Conservation (phyloP, 139 green algal species). For the Picochlorum sp. region DNA sequence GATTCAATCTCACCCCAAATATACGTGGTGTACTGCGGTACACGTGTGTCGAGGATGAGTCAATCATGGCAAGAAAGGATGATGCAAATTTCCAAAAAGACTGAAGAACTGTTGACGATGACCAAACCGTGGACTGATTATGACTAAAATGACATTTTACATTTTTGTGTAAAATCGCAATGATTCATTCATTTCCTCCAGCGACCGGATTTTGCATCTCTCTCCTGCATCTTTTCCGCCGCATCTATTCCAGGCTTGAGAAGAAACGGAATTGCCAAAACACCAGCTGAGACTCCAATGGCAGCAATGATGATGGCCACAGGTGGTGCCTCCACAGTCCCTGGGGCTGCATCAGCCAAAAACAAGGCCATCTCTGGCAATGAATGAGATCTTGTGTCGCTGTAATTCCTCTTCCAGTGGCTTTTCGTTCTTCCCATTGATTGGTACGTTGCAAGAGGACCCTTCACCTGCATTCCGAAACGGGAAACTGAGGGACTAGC, state of each 20-base stretch:
- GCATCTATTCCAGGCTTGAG: conserved; percentile 25
- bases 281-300: neutral
- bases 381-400: neutral
- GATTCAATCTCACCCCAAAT: too few relatives aligned
- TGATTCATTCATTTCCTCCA: neutral
- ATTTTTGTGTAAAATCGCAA: neutral
- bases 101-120: too few relatives aligned
- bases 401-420: neutral
- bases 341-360: conserved; percentile 6
- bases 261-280: neutral
- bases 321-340: conserved; percentile 18
- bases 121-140: too few relatives aligned
- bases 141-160: too few relatives aligned
- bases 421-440: neutral
- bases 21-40: too few relatives aligned
- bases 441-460: too few relatives aligned
- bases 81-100: too few relatives aligned
- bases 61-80: too few relatives aligned
- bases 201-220: conserved; percentile 8
- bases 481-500: too few relatives aligned
- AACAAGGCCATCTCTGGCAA: neutral
- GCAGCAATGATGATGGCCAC: conserved; percentile 11
- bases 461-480: too few relatives aligned
- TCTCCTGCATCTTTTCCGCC: conserved; percentile 22
- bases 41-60: too few relatives aligned